Conservation (phyloP, 805 yeast genomes). For the Zygosaccharomyces bisporus region DNA sequence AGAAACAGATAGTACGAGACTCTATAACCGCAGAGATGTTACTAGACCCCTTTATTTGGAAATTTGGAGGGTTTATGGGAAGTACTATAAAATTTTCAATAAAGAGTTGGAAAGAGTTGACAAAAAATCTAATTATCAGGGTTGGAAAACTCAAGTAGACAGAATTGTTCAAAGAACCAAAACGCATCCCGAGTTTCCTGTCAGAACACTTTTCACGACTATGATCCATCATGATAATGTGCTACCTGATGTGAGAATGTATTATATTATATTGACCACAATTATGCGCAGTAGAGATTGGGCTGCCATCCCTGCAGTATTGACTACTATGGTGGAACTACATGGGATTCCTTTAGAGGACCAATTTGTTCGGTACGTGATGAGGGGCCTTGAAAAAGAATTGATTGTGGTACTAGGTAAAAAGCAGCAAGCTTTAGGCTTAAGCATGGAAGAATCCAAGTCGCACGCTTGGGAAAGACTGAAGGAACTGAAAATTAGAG, state of each 20-base stretch:
- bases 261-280: constrained; percentile 18
- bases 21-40: constrained; percentile 15
- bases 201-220: constrained; percentile 15
- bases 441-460: constrained; percentile 3
- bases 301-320: constrained; percentile 23
- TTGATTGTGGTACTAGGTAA: constrained; percentile 15
- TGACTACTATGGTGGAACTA: constrained; percentile 17
- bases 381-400: constrained; percentile 24
- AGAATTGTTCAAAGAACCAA: constrained; percentile 12
- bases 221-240: constrained; percentile 25
- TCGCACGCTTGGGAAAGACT: constrained; percentile 6
- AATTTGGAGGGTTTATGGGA: constrained; percentile 33
- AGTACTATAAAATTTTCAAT: constrained; percentile 15
- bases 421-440: constrained; percentile 2
- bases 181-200: constrained; percentile 14
- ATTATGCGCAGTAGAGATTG: constrained; percentile 26
- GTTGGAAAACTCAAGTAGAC: constrained; percentile 13
- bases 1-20: constrained; percentile 11
- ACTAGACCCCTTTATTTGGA: constrained; percentile 30
- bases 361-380: constrained; percentile 14
- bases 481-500: constrained; percentile 7
- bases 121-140: constrained; percentile 16
- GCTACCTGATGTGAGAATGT: constrained; percentile 21
- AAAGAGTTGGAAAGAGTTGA: constrained; percentile 16
- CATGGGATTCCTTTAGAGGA: constrained; percentile 17